Base-by-base conservation (phyloP, 1,139 yeast genomes). In the Suhomyces bokatorum region DNA sequence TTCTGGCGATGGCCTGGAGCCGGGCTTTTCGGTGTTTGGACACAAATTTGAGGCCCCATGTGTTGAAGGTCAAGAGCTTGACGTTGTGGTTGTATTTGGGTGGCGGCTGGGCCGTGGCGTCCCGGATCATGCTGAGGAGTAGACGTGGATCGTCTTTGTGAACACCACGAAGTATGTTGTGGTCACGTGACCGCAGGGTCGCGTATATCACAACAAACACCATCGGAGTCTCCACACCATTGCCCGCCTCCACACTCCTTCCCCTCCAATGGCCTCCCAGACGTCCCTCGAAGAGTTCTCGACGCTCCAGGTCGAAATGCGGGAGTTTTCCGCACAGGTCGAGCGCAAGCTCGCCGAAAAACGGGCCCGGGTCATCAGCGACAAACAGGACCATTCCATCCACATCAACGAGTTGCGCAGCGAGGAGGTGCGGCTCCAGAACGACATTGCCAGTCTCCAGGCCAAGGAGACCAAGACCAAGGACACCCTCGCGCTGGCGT, bases 11-110 rank as follows among this genome's bases (percentile, higher is more conserved):
- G 4, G 91, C 96, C 24, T 59, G 63, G 22, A 93, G 70, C 39
- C 99, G 71, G 52, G 75, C 77, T 39, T 68, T 66, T 32, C 99
- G 72, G 49, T 69, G 69, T 55, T 84, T 85, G 15, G 97, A 84
- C 4, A 93, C 86, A 58, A 69, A 85, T 57, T 89, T 90, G 49
- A 93, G 70, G 1, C 99, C 99, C 98, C 97, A 89, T 1, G 88
- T 81, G 59, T 85, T 86, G 60, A 84, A 78, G 0, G 95, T 85
- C 16, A 86, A 70, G 33, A 86, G 68, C 30, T 37, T 40, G 26
- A 44, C 41, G 4, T 15, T 29, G 20, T 44, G 44, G 28, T 44
- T 40, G 42, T 37, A 44, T 13, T 31, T 38, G 7, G 43, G 28
- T 4, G 17, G 30, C 13, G 6, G 14, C 10, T 16, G 26, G 6